phyloP scores from a whole-genome alignment of 805 yeast genomes.

The Ogataea neopini region DNA sequence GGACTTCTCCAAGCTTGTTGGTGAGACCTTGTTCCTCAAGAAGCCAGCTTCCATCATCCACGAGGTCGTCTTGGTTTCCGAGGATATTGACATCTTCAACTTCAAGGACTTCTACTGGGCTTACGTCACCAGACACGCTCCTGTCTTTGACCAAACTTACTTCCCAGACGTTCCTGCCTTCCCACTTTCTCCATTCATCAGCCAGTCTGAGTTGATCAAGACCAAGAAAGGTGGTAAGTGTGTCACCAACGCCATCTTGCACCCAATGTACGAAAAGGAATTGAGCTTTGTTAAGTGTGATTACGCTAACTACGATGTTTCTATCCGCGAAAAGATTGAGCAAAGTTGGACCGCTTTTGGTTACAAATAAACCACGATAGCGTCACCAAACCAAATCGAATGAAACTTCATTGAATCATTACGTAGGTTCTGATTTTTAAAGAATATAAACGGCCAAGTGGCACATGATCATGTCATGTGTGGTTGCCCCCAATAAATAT shows the following conservation, averaged over 20 bases:
- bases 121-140: conserved; percentile 31
- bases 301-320: conserved; percentile 14
- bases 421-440: no score
- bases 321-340: neutral
- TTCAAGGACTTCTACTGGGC: conserved; percentile 32
- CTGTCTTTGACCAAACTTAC: conserved; percentile 24
- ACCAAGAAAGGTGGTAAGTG: conserved; percentile 27
- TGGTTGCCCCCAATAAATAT: no score
- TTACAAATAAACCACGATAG: conserved; percentile 1
- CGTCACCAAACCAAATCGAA: no score
- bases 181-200: conserved; percentile 30
- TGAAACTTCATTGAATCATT: no score
- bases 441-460: no score
- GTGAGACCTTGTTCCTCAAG: conserved; percentile 19
- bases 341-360: conserved; percentile 1
- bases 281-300: conserved; percentile 26
- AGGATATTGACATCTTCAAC: conserved; percentile 32
- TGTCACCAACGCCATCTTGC: conserved; percentile 30
- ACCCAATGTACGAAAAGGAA: conserved; percentile 21
- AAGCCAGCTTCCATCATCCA: conserved; percentile 26
- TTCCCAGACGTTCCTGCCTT: conserved; percentile 24
- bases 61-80: conserved; percentile 31
- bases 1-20: conserved; percentile 24
- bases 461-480: no score
- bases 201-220: conserved; percentile 18